phyloP scores from a whole-genome alignment of 2,329 filamentous ascomycete species.

The Fusarium hainanense region DNA sequence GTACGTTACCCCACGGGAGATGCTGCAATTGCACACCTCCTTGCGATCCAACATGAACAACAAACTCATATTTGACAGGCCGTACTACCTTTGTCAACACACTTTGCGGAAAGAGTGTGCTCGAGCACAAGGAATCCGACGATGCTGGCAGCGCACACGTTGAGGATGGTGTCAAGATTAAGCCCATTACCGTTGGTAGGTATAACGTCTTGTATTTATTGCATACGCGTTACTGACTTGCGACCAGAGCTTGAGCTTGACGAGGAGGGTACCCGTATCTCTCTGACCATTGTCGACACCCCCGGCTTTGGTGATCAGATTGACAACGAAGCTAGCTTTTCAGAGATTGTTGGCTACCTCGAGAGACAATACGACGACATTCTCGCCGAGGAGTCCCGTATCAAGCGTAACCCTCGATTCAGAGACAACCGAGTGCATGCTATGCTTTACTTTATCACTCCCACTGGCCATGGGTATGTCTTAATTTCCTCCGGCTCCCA shows the following conservation, averaged over 20 bases:
- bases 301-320: slow-evolving; percentile 99
- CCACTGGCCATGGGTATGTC: slow-evolving; percentile 89
- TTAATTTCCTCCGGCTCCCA: background rate
- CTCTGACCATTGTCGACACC: slow-evolving; percentile 97
- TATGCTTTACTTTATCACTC: slow-evolving; percentile 99
- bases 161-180: slow-evolving; percentile 98
- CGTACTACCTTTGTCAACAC: slow-evolving; percentile 99
- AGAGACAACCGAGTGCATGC: slow-evolving; percentile 98
- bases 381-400: slow-evolving; percentile 98
- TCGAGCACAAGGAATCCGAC: slow-evolving; percentile 91
- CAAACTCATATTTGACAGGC: slow-evolving; percentile 64
- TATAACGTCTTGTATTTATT: slow-evolving; percentile 12
- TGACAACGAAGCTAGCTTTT: slow-evolving; percentile 98
- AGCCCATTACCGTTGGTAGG: slow-evolving; percentile 94
- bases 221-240: slow-evolving; percentile 45
- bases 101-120: slow-evolving; percentile 93
- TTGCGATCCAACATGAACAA: slow-evolving; percentile 19
- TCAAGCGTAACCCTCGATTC: slow-evolving; percentile 99
- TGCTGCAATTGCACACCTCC: slow-evolving; percentile 22
- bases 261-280: slow-evolving; percentile 98
- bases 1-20: slow-evolving; percentile 64
- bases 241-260: slow-evolving; percentile 87
- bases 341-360: slow-evolving; percentile 97
- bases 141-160: slow-evolving; percentile 89
- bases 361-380: slow-evolving; percentile 99